phyloP scores from a whole-genome alignment of 768 basidiomycete species.

The Cystofilobasidium ferigula region DNA sequence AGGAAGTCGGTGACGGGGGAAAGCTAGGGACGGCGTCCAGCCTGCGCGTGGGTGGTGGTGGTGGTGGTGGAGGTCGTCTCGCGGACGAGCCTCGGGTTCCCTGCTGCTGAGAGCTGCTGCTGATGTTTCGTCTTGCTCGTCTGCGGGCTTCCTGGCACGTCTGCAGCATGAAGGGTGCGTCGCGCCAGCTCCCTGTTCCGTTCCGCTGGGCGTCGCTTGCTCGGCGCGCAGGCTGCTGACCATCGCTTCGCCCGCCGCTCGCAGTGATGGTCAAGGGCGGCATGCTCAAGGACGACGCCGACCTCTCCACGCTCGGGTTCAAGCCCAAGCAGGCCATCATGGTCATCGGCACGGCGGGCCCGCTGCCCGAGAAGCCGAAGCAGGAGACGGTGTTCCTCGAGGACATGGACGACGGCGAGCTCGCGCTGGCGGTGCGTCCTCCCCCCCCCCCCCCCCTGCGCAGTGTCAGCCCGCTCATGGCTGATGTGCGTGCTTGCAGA shows the following conservation, averaged over 20 bases:
- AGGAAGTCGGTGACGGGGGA: too few relatives aligned
- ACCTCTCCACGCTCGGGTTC: conserved; percentile 70
- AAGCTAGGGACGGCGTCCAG: neutral
- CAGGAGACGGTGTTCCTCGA: conserved; percentile 73
- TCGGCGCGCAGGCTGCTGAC: neutral
- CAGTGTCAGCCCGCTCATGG: neutral
- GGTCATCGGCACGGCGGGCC: conserved; percentile 86
- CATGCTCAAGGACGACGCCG: conserved; percentile 81
- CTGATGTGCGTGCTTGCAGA: conserved; percentile 16
- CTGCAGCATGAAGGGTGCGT: conserved; percentile 68
- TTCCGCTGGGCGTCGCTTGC: neutral
- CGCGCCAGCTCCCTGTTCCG: neutral
- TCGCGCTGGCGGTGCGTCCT: conserved; percentile 62
- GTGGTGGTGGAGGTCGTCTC: too few relatives aligned
- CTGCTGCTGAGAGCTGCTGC: too few relatives aligned
- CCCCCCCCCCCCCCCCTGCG: neutral
- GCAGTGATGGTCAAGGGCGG: conserved; percentile 83
- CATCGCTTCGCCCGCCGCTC: neutral
- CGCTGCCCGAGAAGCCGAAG: conserved; percentile 75
- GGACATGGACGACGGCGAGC: conserved; percentile 76
- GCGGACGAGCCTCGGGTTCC: too few relatives aligned
- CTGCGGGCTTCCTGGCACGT: conserved; percentile 37
- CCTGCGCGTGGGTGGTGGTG: too few relatives aligned
- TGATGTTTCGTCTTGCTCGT: neutral
- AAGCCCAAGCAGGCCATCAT: conserved; percentile 81